Evolutionary conservation across 257 asterid genomes (phyloP), one percentile per base, ranked within the genome.

Genomic region (Nicotiana benthamiana): DNA sequence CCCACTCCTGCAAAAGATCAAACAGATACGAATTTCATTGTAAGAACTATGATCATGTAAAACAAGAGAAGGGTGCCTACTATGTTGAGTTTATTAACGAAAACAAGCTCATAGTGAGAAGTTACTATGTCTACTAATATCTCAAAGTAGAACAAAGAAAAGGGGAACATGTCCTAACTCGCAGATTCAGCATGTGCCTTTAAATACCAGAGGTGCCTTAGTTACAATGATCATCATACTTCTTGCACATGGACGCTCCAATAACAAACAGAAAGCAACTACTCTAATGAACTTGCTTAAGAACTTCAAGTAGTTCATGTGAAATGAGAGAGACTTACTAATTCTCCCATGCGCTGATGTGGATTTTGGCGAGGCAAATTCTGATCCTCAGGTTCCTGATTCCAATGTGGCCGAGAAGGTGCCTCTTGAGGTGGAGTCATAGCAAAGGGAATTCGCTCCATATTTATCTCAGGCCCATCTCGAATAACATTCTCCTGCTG

Each of bases 1-100:
- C 96, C 90, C 90, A 92, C 75, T 92, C 94, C 97, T 95, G 87
- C 77, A 60, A 40, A 48, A 60, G 12, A 54, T 36, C 53, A 77
- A 63, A 5, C 5, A 26, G 61, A 61, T 74, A 8, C 4, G 17
- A 22, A 26, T 74, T 26, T 74, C 26, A 24, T 74, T 15, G 61
- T 15, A 48, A 74, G 26, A 74, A 70, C 77, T 43, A 46, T 43
- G 59, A 22, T 22, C 15, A 20, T 5, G 77, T 43, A 51, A 70
- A 43, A 22, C 36, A 43, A 43, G 57, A 70, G 11, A n/a, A 11
- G 76, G 34, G 22, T 22, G 24, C 8, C 8, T 61, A 74, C 5
- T 48, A 48, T 6, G 0, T 48, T 28, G 48, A 79, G 54, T 59
- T 78, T 56, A 17, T 24, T 63, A 67, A 75, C 40, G 67, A 75